Conservation (phyloP, 495 filamentous ascomycete genomes). For the Viridothelium virens region DNA sequence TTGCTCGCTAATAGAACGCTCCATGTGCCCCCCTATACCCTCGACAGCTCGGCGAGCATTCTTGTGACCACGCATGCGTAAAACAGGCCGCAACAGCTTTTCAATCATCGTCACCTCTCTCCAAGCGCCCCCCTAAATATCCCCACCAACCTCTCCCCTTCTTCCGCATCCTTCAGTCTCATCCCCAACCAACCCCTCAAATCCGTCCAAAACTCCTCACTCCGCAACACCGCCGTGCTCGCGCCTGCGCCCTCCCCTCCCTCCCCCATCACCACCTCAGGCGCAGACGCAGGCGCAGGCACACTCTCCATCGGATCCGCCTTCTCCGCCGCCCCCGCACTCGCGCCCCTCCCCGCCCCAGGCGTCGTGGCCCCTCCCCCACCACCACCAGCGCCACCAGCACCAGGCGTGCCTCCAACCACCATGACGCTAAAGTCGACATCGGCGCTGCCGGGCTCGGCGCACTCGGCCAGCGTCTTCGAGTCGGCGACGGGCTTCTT, state of each 20-base stretch:
- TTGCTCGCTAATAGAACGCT: neutral
- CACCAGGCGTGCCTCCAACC: conserved; percentile 51
- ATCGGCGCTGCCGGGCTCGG: conserved; percentile 36
- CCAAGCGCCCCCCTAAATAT: conserved; percentile 54
- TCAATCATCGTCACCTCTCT: neutral
- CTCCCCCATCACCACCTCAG: too few relatives aligned
- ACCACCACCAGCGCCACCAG: conserved; percentile 30
- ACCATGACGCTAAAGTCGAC: conserved; percentile 82
- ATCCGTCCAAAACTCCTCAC: conserved; percentile 81
- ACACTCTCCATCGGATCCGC: conserved; percentile 19
- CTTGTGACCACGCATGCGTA: too few relatives aligned
- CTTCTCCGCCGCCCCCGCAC: conserved; percentile 32
- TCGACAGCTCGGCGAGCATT: too few relatives aligned
- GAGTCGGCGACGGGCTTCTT: conserved; percentile 73
- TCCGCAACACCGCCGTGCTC: conserved; percentile 49
- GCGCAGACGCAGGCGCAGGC: conserved; percentile 28
- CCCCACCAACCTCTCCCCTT: conserved; percentile 54
- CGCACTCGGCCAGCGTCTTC: conserved; percentile 55
- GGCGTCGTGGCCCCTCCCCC: too few relatives aligned
- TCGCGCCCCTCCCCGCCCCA: too few relatives aligned
- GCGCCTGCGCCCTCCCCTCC: too few relatives aligned
- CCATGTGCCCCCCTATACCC: neutral
- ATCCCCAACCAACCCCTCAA: conserved; percentile 71
- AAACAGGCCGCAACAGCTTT: too few relatives aligned
- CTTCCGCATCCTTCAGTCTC: conserved; percentile 62